Conservation (phyloP, 2,329 filamentous ascomycete genomes). For the Aspergillus sp. region DNA sequence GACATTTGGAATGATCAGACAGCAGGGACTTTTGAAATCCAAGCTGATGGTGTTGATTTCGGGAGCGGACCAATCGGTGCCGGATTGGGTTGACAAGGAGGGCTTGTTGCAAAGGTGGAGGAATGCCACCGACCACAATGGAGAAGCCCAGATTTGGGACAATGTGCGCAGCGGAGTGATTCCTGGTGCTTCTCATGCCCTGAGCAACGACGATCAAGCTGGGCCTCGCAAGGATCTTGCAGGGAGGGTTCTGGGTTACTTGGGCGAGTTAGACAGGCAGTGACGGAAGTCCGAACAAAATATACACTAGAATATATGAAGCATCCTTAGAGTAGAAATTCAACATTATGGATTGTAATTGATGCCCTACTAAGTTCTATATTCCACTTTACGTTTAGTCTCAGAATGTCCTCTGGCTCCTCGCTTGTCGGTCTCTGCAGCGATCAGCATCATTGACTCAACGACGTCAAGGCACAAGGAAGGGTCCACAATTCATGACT, state of each 20-base stretch:
- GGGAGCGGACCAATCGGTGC: slow-evolving; percentile 38
- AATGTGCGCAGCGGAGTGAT: slow-evolving; percentile 38
- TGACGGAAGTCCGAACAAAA: background rate
- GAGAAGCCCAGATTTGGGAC: slow-evolving; percentile 37
- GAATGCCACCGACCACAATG: slow-evolving; percentile 25
- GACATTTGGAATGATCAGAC: slow-evolving; percentile 52
- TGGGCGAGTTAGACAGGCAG: slow-evolving; percentile 4
- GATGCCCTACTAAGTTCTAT: no score
- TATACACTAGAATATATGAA: no score
- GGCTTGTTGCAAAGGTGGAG: slow-evolving; percentile 34
- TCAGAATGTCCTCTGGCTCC: no score
- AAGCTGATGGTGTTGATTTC: slow-evolving; percentile 40
- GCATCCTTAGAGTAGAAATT: no score
- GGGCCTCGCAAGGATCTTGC: slow-evolving; percentile 18
- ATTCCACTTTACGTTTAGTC: no score
- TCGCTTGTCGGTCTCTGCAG: no score
- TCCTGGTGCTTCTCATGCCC: slow-evolving; percentile 28
- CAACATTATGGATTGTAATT: no score
- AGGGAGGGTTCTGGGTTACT: slow-evolving; percentile 19
- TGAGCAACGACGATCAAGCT: slow-evolving; percentile 28
- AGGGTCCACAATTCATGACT: no score
- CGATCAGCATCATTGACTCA: no score
- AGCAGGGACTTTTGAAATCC: slow-evolving; percentile 27
- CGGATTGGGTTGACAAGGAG: slow-evolving; percentile 39
- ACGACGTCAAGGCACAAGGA: no score